These are phyloP conservation scores for Auxenochlorella pyrenoidosa DNA, from an alignment of 139 green algal species.

Conservation along the genomic window DNA sequence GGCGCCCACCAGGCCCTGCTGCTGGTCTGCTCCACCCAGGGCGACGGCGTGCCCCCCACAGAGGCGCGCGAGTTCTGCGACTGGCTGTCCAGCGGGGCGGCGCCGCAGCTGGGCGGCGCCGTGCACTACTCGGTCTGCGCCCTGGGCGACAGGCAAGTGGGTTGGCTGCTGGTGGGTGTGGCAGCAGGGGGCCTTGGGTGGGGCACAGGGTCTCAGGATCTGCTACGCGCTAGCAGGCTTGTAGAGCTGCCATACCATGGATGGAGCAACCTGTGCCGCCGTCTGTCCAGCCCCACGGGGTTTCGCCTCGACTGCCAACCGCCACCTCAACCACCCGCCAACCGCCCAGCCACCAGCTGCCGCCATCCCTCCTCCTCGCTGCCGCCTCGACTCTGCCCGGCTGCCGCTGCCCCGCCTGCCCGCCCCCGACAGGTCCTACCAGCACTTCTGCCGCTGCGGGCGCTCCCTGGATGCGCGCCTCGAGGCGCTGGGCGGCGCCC, in stretches of 20 bases:
- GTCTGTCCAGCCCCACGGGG: too few species aligned
- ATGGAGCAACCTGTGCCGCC: too few species aligned
- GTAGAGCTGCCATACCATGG: too few species aligned
- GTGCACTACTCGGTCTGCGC: constrained; percentile 79
- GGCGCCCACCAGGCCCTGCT: constrained; percentile 68
- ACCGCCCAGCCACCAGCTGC: too few species aligned
- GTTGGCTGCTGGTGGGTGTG: background rate
- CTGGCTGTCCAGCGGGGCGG: constrained; percentile 71
- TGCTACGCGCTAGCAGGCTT: too few species aligned
- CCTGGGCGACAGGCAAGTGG: constrained; percentile 80
- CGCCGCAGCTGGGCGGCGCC: constrained; percentile 45
- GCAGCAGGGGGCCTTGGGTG: too few species aligned
- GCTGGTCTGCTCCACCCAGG: constrained; percentile 89
- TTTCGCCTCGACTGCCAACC: background rate
- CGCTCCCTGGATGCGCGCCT: constrained; percentile 76
- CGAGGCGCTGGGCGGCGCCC: constrained; percentile 52
- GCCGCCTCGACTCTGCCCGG: background rate
- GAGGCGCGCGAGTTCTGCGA: constrained; percentile 89
- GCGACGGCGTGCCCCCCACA: constrained; percentile 87
- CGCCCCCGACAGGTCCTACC: constrained; percentile 71
- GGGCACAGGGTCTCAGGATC: too few species aligned
- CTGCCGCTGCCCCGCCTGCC: background rate
- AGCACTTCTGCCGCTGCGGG: constrained; percentile 88
- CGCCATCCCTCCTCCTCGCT: background rate
- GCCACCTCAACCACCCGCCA: too few species aligned